These are phyloP conservation scores for Oryza longistaminata DNA, from an alignment of 176 grass and related monocot genomes.

Conservation along the genomic window DNA sequence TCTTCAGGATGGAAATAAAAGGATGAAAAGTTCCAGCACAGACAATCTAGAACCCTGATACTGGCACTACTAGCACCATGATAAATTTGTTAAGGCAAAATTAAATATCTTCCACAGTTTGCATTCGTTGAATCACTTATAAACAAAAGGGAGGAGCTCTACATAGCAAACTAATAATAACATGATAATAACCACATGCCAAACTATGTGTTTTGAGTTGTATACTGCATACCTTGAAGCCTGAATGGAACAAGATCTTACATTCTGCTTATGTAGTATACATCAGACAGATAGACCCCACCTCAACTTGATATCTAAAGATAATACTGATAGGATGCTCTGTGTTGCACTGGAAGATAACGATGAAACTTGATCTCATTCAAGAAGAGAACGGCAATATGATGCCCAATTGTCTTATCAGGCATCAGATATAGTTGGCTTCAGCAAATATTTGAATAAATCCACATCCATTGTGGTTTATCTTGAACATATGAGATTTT, in stretches of 20 bases:
- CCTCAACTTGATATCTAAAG: not conserved
- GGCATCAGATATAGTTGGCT: not conserved
- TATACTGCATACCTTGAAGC: not conserved
- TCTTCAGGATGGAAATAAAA: not conserved
- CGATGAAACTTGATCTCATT: slow-evolving; percentile 1
- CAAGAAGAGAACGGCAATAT: not conserved
- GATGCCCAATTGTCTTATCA: not conserved
- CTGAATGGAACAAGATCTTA: not conserved
- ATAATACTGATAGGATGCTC: not conserved
- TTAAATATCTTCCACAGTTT: too few relatives aligned
- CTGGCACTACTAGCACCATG: not conserved
- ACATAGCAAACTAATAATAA: not conserved
- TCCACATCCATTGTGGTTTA: not conserved
- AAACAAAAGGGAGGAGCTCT: not conserved
- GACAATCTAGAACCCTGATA: slow-evolving; percentile 1
- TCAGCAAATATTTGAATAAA: too few relatives aligned
- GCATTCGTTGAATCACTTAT: too few relatives aligned
- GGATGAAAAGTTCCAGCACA: not conserved
- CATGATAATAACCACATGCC: slow-evolving; percentile 2
- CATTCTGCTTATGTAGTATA: not conserved
- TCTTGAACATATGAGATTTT: not conserved
- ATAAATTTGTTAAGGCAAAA: not conserved
- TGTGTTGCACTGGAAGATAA: not conserved
- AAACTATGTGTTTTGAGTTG: not conserved
- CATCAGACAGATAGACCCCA: not conserved